These are phyloP conservation scores for Septoria linicola DNA, from an alignment of 2,329 filamentous ascomycete species.

Conservation along the genomic window DNA sequence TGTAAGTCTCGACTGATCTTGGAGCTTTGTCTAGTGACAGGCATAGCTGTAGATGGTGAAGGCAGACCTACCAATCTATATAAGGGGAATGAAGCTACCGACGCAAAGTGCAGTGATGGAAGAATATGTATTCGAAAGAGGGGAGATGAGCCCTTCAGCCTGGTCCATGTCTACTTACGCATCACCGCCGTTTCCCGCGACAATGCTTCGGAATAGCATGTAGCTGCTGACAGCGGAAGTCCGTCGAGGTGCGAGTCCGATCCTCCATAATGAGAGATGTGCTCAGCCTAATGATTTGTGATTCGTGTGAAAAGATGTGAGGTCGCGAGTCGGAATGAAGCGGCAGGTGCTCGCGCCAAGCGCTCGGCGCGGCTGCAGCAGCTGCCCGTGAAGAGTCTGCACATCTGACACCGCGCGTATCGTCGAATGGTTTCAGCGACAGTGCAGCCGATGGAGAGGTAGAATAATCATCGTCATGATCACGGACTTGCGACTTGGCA, in stretches of 20 bases:
- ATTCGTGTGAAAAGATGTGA: background rate
- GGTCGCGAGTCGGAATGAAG: slow-evolving; percentile 4
- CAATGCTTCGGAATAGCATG: background rate
- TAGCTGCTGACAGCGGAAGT: background rate
- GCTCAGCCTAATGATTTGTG: slow-evolving; percentile 4
- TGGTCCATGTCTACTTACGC: slow-evolving; percentile 10
- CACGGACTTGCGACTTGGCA: too few relatives aligned
- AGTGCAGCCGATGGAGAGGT: too few relatives aligned
- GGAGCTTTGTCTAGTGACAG: background rate
- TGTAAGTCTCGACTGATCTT: background rate
- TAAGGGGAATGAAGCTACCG: background rate
- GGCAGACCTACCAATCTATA: background rate
- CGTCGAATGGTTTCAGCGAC: too few relatives aligned
- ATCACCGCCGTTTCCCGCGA: background rate
- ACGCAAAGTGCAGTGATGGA: background rate
- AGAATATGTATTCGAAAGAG: slow-evolving; percentile 8
- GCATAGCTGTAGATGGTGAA: background rate
- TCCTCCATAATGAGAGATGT: slow-evolving; percentile 1
- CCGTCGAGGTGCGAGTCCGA: background rate
- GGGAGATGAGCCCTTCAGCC: background rate
- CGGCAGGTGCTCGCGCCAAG: background rate
- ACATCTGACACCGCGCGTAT: too few relatives aligned
- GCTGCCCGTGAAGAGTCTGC: too few relatives aligned
- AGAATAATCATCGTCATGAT: too few relatives aligned
- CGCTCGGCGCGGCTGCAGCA: too few relatives aligned